phyloP scores from a whole-genome alignment of 176 grass and related monocot genomes.

The Puya raimondii region DNA sequence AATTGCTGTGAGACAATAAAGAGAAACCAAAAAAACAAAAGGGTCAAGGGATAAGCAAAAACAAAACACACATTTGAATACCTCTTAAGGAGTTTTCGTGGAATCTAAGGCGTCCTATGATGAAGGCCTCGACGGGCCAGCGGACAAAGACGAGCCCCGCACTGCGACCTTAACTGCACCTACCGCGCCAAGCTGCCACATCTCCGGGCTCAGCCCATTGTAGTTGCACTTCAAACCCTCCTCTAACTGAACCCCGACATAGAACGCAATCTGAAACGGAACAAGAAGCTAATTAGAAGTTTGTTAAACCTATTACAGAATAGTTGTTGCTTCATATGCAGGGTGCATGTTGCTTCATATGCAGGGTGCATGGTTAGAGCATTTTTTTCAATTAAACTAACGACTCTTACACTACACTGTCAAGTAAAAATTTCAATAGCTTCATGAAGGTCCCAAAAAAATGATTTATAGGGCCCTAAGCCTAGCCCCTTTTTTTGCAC shows the following conservation, averaged over 20 bases:
- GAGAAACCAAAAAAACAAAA: background rate
- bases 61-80: slow-evolving; percentile 3
- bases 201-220: slow-evolving; percentile 41
- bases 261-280: slow-evolving; percentile 56
- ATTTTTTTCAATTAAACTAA: background rate
- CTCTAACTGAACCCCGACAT: slow-evolving; percentile 67
- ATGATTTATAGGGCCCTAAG: background rate
- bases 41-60: background rate
- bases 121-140: slow-evolving; percentile 48
- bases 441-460: background rate
- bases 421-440: background rate
- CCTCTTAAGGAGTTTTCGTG: slow-evolving; percentile 6
- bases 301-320: background rate
- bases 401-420: background rate
- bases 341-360: background rate
- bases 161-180: slow-evolving; percentile 77
- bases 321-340: background rate
- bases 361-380: background rate
- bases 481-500: no score
- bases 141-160: slow-evolving; percentile 53
- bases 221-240: slow-evolving; percentile 42
- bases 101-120: slow-evolving; percentile 31
- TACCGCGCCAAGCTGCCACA: slow-evolving; percentile 79
- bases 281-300: background rate
- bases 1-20: background rate